Percentiles rank a stretch among this genome's conserved stretches.
Evolutionary conservation across 768 basidiomycete genomes (phyloP).

Genomic region (Vararia minispora): DNA sequence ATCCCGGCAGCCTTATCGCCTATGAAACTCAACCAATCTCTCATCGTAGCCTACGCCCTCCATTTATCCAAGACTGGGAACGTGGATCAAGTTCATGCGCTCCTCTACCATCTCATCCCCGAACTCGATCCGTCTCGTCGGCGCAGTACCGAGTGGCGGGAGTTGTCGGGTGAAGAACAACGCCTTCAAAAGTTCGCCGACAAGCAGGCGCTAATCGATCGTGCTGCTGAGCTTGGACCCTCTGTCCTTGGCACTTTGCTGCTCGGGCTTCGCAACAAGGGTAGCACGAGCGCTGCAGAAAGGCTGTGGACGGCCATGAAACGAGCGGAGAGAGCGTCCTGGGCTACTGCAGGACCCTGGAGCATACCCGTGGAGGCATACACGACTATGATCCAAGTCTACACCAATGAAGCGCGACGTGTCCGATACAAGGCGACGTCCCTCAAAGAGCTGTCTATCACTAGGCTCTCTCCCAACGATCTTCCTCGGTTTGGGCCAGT

Average conservation of each 20-base stretch:
- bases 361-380: slow-evolving; percentile 54
- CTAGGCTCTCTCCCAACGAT: too few species aligned
- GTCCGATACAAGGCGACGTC: slow-evolving; percentile 12
- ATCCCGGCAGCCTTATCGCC: slow-evolving; percentile 9
- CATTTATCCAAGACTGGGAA: slow-evolving; percentile 41
- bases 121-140: slow-evolving; percentile 31
- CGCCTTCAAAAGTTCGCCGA: slow-evolving; percentile 11
- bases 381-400: slow-evolving; percentile 60
- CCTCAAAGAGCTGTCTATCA: slow-evolving; percentile 9
- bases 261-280: slow-evolving; percentile 46
- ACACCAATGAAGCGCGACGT: slow-evolving; percentile 33
- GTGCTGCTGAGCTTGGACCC: slow-evolving; percentile 45
- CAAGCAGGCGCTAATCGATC: slow-evolving; percentile 22
- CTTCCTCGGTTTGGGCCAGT: too few species aligned
- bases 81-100: slow-evolving; percentile 29
- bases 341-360: slow-evolving; percentile 41
- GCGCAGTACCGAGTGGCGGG: slow-evolving; percentile 27
- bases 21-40: slow-evolving; percentile 29
- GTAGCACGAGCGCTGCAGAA: slow-evolving; percentile 43
- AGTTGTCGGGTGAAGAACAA: slow-evolving; percentile 17
- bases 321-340: slow-evolving; percentile 47
- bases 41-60: slow-evolving; percentile 40
- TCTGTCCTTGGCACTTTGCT: slow-evolving; percentile 47
- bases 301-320: slow-evolving; percentile 54
- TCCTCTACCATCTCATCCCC: slow-evolving; percentile 49